Conservation (phyloP, 2,329 filamentous ascomycete genomes). For the Xylaria sp. region DNA sequence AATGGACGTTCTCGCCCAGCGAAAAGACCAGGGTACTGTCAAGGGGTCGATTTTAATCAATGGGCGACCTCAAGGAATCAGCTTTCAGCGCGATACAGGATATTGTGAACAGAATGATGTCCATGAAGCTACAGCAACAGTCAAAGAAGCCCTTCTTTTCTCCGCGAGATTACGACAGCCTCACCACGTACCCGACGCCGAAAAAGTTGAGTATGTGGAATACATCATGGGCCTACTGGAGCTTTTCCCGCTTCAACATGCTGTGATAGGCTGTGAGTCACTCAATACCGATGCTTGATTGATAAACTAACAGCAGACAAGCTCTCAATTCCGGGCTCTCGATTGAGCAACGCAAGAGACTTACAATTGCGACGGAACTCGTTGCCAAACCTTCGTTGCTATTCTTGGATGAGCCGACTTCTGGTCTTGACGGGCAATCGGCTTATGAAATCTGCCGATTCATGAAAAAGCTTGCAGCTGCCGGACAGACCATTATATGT, state of each 20-base stretch:
- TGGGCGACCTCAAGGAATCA: constrained; percentile 75
- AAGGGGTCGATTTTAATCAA: constrained; percentile 84
- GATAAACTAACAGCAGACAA: background rate
- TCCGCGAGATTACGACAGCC: constrained; percentile 73
- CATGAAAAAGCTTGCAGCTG: constrained; percentile 69
- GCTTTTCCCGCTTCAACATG: constrained; percentile 74
- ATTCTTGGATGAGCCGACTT: constrained; percentile 65
- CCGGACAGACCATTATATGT: constrained; percentile 68
- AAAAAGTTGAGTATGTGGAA: constrained; percentile 76
- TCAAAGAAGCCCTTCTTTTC: constrained; percentile 73
- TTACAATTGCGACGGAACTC: constrained; percentile 4
- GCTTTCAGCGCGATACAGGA: constrained; percentile 83
- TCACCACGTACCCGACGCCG: constrained; percentile 63
- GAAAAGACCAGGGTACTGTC: constrained; percentile 84
- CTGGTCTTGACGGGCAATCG: constrained; percentile 67
- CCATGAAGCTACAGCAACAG: constrained; percentile 73
- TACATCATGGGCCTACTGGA: constrained; percentile 76
- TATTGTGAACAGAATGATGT: constrained; percentile 74
- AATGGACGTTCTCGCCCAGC: constrained; percentile 48
- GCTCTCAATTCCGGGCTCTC: constrained; percentile 1
- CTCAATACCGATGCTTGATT: background rate
- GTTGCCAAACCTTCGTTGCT: constrained; percentile 3
- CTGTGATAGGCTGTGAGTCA: constrained; percentile 65
- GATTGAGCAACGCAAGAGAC: constrained; percentile 12
- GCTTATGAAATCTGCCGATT: constrained; percentile 72